Conservation (phyloP, 1,284 basidiomycete species). For the Ganoderma sinense region DNA sequence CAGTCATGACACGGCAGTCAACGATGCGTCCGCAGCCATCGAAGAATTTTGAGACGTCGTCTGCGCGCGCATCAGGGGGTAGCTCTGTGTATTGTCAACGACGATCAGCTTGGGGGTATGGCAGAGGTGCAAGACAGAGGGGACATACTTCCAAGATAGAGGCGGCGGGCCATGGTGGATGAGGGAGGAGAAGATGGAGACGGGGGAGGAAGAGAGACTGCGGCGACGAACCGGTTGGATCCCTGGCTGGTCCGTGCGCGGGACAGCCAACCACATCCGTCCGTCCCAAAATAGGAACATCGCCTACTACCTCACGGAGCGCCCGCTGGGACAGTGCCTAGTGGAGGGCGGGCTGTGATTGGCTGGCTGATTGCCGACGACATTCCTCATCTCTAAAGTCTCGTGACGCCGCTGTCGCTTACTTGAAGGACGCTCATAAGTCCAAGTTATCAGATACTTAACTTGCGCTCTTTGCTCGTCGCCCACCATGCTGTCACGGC, state of each 20-base stretch:
- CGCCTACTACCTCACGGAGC: conserved; percentile 7
- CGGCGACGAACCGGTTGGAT: conserved; percentile 24
- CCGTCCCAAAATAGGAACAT: background rate
- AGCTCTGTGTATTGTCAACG: conserved; percentile 56
- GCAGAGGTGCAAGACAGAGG: conserved; percentile 4
- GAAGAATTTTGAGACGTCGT: conserved; percentile 87
- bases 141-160: conserved; percentile 82
- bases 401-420: conserved; percentile 20
- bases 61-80: conserved; percentile 79
- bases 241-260: conserved; percentile 41
- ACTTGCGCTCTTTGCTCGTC: conserved; percentile 28
- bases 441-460: conserved; percentile 43
- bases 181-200: conserved; percentile 38
- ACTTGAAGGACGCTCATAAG: conserved; percentile 8
- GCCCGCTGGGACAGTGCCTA: conserved; percentile 26
- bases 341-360: conserved; percentile 16
- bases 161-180: conserved; percentile 78
- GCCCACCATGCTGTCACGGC: conserved; percentile 61
- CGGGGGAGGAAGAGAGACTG: conserved; percentile 1
- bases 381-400: conserved; percentile 8
- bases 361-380: conserved; percentile 15
- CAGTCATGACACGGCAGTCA: conserved; percentile 94
- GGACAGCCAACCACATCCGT: conserved; percentile 11
- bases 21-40: conserved; percentile 86
- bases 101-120: background rate